phyloP scores from a whole-genome alignment of 176 grass and related monocot genomes.

The Oryza glaberrima region DNA sequence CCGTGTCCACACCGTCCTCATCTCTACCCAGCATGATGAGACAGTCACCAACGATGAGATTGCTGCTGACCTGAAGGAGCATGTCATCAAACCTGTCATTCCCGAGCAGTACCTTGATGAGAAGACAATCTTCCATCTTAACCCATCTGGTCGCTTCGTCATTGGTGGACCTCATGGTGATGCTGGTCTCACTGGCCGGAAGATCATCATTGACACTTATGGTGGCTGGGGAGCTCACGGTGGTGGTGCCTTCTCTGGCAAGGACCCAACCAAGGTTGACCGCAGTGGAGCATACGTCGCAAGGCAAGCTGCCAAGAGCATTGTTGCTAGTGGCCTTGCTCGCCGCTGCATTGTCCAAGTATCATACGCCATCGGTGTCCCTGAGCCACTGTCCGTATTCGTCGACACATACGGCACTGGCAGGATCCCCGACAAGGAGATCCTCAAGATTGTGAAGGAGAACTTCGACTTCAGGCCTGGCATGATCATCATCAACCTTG shows the following conservation, averaged over 20 bases:
- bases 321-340: conserved; percentile 50
- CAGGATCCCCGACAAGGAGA: conserved; percentile 48
- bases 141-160: conserved; percentile 64
- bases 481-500: conserved; percentile 61
- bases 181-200: conserved; percentile 62
- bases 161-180: conserved; percentile 65
- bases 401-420: conserved; percentile 50
- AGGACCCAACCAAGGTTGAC: conserved; percentile 66
- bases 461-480: conserved; percentile 58
- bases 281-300: conserved; percentile 55
- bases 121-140: conserved; percentile 68
- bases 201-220: conserved; percentile 68
- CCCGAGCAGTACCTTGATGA: conserved; percentile 62
- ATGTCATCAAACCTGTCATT: conserved; percentile 63
- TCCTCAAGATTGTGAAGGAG: conserved; percentile 60
- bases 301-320: conserved; percentile 65
- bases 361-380: conserved; percentile 54
- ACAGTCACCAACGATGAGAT: conserved; percentile 68
- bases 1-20: conserved; percentile 58
- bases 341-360: conserved; percentile 54
- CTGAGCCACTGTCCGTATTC: conserved; percentile 50
- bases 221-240: conserved; percentile 63
- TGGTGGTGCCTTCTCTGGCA: conserved; percentile 62
- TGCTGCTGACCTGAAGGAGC: conserved; percentile 61
- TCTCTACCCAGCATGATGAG: conserved; percentile 68